Conservation (phyloP, 2,329 filamentous ascomycete species). For the Aspergillus puulaauensis region DNA sequence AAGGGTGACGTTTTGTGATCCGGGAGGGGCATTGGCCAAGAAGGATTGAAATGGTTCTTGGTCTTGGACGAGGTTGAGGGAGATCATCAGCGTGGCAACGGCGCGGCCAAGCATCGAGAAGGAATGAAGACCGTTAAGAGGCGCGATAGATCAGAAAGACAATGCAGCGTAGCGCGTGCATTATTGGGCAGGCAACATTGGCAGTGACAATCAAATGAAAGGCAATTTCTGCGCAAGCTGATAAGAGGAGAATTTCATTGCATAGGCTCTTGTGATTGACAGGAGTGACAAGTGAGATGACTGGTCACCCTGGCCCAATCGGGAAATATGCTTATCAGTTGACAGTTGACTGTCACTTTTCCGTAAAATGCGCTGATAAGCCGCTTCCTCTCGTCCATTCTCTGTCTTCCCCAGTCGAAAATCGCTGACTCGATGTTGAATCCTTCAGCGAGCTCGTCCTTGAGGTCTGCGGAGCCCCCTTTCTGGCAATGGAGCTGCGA, state of each 20-base stretch:
- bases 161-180: background rate
- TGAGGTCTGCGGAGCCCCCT: background rate
- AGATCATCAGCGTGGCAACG: conserved; percentile 1
- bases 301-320: background rate
- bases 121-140: background rate
- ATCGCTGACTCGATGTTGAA: background rate
- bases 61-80: background rate
- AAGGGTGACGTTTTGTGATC: background rate
- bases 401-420: background rate
- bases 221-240: background rate
- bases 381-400: background rate
- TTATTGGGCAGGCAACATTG: background rate
- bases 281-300: background rate
- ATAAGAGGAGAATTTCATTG: background rate
- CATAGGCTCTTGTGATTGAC: background rate
- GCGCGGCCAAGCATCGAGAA: background rate
- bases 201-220: background rate
- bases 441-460: background rate
- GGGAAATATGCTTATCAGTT: background rate
- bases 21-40: background rate
- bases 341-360: background rate
- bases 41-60: background rate
- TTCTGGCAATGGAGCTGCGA: background rate
- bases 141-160: conserved; percentile 7
- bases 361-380: background rate